Evolutionary conservation across 805 yeast genomes (phyloP).

Genomic region (Pichia pseudocactophila): DNA sequence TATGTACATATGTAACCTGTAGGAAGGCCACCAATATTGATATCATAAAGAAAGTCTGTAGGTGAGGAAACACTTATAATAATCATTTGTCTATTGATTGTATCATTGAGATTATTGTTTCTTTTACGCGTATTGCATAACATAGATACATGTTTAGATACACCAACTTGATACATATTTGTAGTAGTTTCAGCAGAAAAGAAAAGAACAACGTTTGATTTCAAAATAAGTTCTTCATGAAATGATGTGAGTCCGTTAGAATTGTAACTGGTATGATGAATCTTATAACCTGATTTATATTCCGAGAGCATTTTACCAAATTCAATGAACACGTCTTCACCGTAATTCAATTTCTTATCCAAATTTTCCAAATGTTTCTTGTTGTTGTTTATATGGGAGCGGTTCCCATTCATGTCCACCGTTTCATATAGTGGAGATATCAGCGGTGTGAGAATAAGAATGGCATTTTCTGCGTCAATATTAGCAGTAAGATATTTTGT

Average conservation of each 20-base stretch:
- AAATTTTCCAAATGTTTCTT: background rate
- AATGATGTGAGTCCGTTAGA: conserved; percentile 46
- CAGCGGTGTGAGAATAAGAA: conserved; percentile 28
- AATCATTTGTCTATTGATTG: conserved; percentile 42
- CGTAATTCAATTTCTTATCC: conserved; percentile 16
- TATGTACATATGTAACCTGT: conserved; percentile 53
- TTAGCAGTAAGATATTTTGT: conserved; percentile 30
- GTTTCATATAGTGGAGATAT: conserved; percentile 25
- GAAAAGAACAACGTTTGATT: conserved; percentile 40
- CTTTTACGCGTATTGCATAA: conserved; percentile 36
- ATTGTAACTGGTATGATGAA: conserved; percentile 51
- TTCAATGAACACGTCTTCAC: conserved; percentile 45
- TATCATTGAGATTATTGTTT: conserved; percentile 26
- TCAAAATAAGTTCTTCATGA: conserved; percentile 46
- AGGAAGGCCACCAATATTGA: conserved; percentile 40
- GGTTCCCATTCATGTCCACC: conserved; percentile 4
- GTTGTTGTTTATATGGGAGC: conserved; percentile 8
- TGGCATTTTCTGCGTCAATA: conserved; percentile 17
- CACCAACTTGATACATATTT: conserved; percentile 54
- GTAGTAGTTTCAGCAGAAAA: conserved; percentile 52
- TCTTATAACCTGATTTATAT: conserved; percentile 34
- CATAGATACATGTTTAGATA: conserved; percentile 48
- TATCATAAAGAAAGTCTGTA: conserved; percentile 33
- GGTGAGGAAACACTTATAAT: conserved; percentile 57
- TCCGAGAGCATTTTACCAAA: conserved; percentile 40